Percentiles rank a stretch among this genome's conserved stretches.
Conservation (phyloP, 202 grass and related monocot species). For the Hordeum pubiflorum region DNA sequence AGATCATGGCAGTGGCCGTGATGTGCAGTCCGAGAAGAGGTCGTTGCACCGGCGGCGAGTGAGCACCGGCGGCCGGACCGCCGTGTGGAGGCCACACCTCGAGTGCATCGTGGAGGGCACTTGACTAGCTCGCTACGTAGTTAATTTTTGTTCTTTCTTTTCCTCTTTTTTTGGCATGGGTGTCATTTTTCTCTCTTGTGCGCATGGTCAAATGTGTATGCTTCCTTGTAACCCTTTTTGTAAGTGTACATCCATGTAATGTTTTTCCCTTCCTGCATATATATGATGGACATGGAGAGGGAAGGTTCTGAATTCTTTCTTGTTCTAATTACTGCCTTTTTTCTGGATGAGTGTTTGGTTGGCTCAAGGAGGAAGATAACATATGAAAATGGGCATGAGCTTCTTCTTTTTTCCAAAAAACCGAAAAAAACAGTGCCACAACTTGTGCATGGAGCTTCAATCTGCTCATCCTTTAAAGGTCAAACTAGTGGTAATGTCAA, state of each 20-base stretch:
- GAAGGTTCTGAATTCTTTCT: slow-evolving; percentile 28
- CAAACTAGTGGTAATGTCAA: background rate
- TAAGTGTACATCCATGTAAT: slow-evolving; percentile 52
- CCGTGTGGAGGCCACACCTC: slow-evolving; percentile 66
- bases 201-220: slow-evolving; percentile 14
- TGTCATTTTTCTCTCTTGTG: slow-evolving; percentile 23
- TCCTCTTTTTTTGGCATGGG: background rate
- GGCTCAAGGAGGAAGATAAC: slow-evolving; percentile 2
- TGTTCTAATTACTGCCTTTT: background rate
- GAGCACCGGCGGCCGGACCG: slow-evolving; percentile 29
- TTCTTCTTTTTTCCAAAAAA: background rate
- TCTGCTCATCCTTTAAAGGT: background rate
- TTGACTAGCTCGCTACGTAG: slow-evolving; percentile 15
- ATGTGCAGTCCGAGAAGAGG: slow-evolving; percentile 22
- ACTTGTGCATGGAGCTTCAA: background rate
- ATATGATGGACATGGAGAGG: slow-evolving; percentile 23
- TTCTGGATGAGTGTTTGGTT: background rate
- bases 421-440: background rate
- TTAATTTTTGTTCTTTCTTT: background rate
- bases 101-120: slow-evolving; percentile 71
- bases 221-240: background rate
- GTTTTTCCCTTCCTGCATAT: slow-evolving; percentile 33
- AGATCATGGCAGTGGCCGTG: background rate
- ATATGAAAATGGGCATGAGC: background rate
- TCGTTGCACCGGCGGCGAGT: slow-evolving; percentile 30